Conservation (phyloP, 2,329 filamentous ascomycete species). For the Calonectria pauciramosa region DNA sequence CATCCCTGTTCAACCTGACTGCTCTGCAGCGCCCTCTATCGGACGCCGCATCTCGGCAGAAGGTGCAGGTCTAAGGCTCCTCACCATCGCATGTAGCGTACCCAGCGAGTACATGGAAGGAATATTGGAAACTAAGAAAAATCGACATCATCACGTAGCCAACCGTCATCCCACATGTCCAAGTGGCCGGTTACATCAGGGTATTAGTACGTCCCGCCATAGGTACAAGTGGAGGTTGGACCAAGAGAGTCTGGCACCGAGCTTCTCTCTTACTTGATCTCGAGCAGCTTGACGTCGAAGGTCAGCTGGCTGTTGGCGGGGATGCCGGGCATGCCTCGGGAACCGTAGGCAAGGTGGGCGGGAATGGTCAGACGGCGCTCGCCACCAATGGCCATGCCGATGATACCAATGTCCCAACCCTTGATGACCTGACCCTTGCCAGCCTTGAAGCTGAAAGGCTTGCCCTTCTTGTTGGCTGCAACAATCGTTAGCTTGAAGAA, state of each 20-base stretch:
- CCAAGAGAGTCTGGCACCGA: constrained; percentile 19
- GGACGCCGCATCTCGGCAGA: constrained; percentile 38
- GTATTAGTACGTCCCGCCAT: constrained; percentile 43
- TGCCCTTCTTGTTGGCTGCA: constrained; percentile 96
- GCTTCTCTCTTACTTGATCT: constrained; percentile 77
- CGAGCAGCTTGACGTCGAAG: constrained; percentile 91
- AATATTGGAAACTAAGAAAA: constrained; percentile 28
- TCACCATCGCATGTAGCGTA: constrained; percentile 53
- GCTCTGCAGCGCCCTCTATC: constrained; percentile 30
- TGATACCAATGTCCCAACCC: constrained; percentile 96
- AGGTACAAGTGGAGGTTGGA: constrained; percentile 28
- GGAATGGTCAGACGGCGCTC: constrained; percentile 95
- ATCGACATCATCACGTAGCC: constrained; percentile 26
- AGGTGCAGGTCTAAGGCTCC: constrained; percentile 64
- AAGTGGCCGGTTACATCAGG: constrained; percentile 32
- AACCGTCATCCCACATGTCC: constrained; percentile 28
- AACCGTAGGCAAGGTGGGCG: constrained; percentile 89
- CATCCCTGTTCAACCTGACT: constrained; percentile 56
- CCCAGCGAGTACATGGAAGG: constrained; percentile 38
- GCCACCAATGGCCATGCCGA: constrained; percentile 92
- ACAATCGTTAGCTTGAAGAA: constrained; percentile 36
- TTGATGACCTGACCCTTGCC: constrained; percentile 97
- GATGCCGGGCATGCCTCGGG: constrained; percentile 84
- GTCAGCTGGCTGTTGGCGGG: constrained; percentile 91
- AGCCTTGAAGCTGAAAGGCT: constrained; percentile 96